These are phyloP conservation scores for Neotropicomus parvogracilis DNA, from an alignment of 1,284 basidiomycete species.

Conservation along the genomic window DNA sequence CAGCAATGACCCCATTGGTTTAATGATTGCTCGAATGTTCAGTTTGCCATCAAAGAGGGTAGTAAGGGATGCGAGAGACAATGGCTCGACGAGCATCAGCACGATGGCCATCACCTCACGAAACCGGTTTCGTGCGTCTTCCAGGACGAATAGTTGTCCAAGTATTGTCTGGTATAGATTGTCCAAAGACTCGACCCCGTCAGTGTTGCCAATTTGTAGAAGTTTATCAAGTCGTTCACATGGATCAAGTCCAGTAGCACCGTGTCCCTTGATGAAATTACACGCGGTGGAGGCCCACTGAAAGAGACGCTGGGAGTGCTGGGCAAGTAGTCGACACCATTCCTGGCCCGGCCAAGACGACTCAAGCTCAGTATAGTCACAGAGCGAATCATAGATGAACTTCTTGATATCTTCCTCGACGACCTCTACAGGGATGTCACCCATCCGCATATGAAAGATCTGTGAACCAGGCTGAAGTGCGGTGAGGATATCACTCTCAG, in stretches of 20 bases:
- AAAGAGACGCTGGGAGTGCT: background rate
- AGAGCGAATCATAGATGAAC: conserved; percentile 1
- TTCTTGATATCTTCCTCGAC: conserved; percentile 1
- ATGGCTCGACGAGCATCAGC: background rate
- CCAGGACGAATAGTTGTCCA: too few species aligned
- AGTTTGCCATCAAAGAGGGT: background rate
- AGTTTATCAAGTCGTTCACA: background rate
- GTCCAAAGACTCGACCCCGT: background rate
- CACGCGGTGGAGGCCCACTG: background rate
- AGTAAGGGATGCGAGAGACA: background rate
- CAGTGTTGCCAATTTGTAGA: background rate
- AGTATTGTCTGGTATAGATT: background rate
- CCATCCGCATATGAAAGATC: background rate
- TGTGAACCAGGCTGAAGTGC: background rate
- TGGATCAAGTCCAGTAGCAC: background rate
- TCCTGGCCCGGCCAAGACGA: too few species aligned
- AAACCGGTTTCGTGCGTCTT: background rate
- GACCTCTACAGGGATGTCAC: background rate
- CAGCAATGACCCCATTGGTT: background rate
- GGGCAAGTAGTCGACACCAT: background rate
- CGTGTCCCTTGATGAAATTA: background rate
- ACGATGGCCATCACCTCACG: background rate
- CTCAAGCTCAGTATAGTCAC: background rate
- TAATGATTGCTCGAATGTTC: background rate
- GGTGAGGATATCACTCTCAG: too few species aligned